phyloP scores from a whole-genome alignment of 176 grass and related monocot species.

The Miscanthus lutarioriparius region DNA sequence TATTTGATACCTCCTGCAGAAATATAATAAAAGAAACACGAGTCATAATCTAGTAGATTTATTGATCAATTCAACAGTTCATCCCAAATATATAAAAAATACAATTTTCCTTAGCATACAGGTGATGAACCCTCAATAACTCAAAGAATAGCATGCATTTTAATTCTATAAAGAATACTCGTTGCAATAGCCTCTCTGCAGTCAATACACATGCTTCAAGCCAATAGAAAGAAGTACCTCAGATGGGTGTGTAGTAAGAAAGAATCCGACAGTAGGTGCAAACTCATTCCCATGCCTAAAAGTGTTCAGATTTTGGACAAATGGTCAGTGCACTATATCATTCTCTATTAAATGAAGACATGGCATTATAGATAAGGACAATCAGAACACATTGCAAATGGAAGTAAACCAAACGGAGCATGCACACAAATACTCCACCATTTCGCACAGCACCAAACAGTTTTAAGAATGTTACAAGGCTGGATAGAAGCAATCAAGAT shows the following conservation, averaged over 20 bases:
- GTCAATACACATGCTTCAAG: neutral
- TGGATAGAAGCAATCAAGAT: neutral
- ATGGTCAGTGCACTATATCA: neutral
- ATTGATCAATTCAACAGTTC: neutral
- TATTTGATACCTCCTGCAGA: neutral
- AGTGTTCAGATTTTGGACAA: neutral
- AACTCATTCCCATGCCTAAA: conserved; percentile 75
- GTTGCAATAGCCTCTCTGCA: neutral
- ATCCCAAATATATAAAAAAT: neutral
- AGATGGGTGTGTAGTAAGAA: conserved; percentile 54
- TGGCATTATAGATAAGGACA: neutral
- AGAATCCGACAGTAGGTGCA: conserved; percentile 68
- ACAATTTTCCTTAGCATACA: neutral
- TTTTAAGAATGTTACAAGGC: neutral
- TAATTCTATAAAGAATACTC: neutral
- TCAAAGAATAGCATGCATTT: neutral
- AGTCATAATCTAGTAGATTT: neutral
- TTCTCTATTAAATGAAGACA: neutral
- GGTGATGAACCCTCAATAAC: neutral
- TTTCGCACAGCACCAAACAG: neutral
- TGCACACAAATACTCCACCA: neutral
- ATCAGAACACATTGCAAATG: neutral
- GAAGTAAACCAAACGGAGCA: neutral
- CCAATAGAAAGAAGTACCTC: conserved; percentile 46
- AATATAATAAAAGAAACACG: neutral